Conservation (phyloP, 140 eudicot species). For the Anethum foeniculum region DNA sequence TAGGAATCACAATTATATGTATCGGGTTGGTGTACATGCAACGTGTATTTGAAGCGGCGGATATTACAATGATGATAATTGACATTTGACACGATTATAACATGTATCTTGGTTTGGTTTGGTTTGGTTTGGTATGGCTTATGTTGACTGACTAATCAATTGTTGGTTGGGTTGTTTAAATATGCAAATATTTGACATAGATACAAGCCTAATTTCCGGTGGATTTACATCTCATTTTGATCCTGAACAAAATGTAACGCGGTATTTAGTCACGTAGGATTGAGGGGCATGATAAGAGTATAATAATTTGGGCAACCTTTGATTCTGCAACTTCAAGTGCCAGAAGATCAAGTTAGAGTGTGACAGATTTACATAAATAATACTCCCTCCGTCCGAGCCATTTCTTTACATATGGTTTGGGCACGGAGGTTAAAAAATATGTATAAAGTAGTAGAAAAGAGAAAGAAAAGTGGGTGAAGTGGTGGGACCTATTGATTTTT, state of each 20-base stretch:
- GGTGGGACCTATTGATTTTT: too few relatives aligned
- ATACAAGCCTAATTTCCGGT: too few relatives aligned
- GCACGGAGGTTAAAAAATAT: too few relatives aligned
- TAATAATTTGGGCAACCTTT: background rate
- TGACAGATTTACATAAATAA: background rate
- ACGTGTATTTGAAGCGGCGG: background rate
- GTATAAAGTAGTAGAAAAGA: too few relatives aligned
- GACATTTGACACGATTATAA: background rate
- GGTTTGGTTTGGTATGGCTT: background rate
- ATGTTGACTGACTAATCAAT: background rate
- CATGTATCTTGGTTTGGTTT: background rate
- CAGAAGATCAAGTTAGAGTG: background rate
- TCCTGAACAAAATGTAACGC: too few relatives aligned
- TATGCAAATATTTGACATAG: background rate
- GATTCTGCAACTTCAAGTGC: background rate
- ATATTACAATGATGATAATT: background rate
- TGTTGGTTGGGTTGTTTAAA: background rate
- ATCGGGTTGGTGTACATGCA: background rate
- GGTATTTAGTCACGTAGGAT: too few relatives aligned
- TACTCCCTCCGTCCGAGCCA: too few relatives aligned
- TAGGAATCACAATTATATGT: too few relatives aligned
- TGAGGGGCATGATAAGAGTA: too few relatives aligned
- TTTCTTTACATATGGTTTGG: too few relatives aligned
- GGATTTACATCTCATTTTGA: too few relatives aligned
- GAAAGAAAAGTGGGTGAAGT: too few relatives aligned